These are phyloP conservation scores for Filobasidium floriforme DNA, from an alignment of 768 basidiomycete species.

Conservation along the genomic window DNA sequence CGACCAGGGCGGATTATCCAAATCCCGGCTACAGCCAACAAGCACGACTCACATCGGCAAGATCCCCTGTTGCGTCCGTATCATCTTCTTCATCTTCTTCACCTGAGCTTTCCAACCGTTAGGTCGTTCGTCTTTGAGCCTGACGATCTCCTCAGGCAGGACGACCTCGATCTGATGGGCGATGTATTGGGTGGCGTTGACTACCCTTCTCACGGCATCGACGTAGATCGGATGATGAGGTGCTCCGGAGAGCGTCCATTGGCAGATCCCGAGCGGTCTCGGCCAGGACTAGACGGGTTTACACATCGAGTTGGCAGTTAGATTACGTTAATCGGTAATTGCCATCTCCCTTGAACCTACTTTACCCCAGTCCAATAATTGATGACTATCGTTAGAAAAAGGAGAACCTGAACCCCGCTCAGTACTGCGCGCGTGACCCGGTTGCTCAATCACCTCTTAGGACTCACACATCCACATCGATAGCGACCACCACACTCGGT, in stretches of 20 bases:
- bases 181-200: constrained; percentile 32
- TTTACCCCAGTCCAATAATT: too few species aligned
- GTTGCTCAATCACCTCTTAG: neutral
- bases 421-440: too few species aligned
- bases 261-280: constrained; percentile 28
- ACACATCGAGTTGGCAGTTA: too few species aligned
- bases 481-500: constrained; percentile 9
- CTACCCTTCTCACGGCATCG: constrained; percentile 34
- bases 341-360: too few species aligned
- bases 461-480: constrained; percentile 20
- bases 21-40: neutral
- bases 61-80: constrained; percentile 7
- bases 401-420: too few species aligned
- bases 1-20: neutral
- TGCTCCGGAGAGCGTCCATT: constrained; percentile 41
- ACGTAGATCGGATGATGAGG: constrained; percentile 41
- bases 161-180: constrained; percentile 5
- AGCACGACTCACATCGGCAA: constrained; percentile 10
- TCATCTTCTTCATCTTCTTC: neutral
- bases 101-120: neutral
- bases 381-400: too few species aligned
- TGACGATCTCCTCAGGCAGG: neutral
- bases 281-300: constrained; percentile 7
- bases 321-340: too few species aligned
- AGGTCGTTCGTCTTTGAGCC: too few species aligned